Evolutionary conservation across 176 grass and related monocot genomes (phyloP).

Genomic region (Oryza rufipogon): DNA sequence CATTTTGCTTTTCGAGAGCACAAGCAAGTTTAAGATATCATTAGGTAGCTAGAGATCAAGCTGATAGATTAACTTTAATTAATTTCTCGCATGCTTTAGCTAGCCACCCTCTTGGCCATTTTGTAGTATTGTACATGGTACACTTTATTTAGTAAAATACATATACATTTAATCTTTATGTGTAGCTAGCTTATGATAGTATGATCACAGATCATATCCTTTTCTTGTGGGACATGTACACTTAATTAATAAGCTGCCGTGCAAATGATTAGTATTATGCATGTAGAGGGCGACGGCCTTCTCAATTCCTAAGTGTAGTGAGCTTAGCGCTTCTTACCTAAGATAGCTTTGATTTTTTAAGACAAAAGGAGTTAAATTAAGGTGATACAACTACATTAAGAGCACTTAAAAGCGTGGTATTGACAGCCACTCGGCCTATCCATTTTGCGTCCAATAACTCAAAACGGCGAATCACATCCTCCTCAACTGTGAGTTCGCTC

Average conservation of each 20-base stretch:
- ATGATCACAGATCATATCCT: slow-evolving; percentile 6
- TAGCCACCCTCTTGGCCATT: slow-evolving; percentile 31
- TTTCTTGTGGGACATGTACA: slow-evolving; percentile 31
- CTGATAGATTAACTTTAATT: slow-evolving; percentile 14
- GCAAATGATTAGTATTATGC: slow-evolving; percentile 36
- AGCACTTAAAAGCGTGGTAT: too few relatives aligned
- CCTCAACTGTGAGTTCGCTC: too few relatives aligned
- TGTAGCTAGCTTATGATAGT: slow-evolving; percentile 11
- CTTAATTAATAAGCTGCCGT: not conserved
- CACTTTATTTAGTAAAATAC: not conserved
- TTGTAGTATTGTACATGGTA: slow-evolving; percentile 18
- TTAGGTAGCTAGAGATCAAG: slow-evolving; percentile 5
- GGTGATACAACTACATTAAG: too few relatives aligned
- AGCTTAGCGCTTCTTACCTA: not conserved
- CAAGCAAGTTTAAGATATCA: slow-evolving; percentile 7
- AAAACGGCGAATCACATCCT: too few relatives aligned
- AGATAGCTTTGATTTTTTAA: too few relatives aligned
- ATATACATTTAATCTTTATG: not conserved
- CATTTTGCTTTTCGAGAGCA: slow-evolving; percentile 14
- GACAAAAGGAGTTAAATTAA: too few relatives aligned
- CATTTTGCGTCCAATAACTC: too few relatives aligned
- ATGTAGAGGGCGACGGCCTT: not conserved
- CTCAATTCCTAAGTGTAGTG: not conserved
- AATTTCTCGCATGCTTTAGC: slow-evolving; percentile 41
- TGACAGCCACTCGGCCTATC: too few relatives aligned